Percentiles rank a stretch among this genome's conserved stretches.
phyloP scores from a whole-genome alignment of 129 eudicot species.

The Artemisia argyi region DNA sequence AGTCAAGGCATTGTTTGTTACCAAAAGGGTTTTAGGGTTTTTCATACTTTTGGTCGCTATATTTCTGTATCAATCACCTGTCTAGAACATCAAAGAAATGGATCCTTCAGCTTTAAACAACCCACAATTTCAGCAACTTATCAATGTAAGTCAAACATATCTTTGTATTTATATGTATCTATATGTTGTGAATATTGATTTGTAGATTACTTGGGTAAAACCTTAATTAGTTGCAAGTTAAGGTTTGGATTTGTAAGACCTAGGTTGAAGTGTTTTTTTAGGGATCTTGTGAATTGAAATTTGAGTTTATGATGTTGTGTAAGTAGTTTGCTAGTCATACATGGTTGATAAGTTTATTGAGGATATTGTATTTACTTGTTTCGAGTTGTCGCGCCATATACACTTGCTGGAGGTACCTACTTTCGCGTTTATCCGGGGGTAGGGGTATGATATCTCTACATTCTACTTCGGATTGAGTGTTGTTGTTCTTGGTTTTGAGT shows the following conservation, averaged over 20 bases:
- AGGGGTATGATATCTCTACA: too few species aligned
- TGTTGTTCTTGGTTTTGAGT: too few species aligned
- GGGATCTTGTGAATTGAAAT: slow-evolving; percentile 4
- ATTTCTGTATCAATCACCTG: slow-evolving; percentile 12
- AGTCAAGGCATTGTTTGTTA: neutral
- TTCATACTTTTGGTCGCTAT: slow-evolving; percentile 7
- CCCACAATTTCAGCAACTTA: slow-evolving; percentile 53
- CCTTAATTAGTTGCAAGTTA: too few species aligned
- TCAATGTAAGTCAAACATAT: slow-evolving; percentile 61
- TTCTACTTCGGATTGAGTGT: too few species aligned
- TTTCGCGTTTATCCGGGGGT: too few species aligned
- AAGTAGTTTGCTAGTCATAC: neutral
- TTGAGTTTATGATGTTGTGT: neutral
- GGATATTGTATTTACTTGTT: too few species aligned
- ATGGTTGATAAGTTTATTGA: neutral
- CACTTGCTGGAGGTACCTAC: too few species aligned
- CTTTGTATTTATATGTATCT: too few species aligned
- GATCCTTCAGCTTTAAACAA: slow-evolving; percentile 53
- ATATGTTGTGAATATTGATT: neutral
- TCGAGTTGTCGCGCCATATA: too few species aligned
- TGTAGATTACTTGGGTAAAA: neutral
- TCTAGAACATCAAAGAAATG: slow-evolving; percentile 33
- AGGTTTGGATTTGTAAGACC: neutral
- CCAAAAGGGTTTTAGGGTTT: slow-evolving; percentile 29
- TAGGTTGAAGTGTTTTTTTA: neutral